phyloP scores from a whole-genome alignment of 768 basidiomycete species.

The Psilocybe azurescens region DNA sequence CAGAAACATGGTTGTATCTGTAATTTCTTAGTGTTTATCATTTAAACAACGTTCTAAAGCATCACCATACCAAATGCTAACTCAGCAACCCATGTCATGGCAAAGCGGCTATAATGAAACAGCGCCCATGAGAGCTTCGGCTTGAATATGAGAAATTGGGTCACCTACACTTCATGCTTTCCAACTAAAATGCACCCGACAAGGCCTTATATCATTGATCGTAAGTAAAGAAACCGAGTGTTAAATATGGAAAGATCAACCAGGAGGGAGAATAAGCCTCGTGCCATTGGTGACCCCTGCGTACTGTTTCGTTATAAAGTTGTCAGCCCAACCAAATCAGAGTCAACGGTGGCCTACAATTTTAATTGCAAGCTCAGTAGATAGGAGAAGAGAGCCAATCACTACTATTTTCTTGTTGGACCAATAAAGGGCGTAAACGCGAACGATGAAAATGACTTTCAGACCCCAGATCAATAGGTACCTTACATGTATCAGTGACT shows the following conservation, averaged over 20 bases:
- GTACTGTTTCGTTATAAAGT: background rate
- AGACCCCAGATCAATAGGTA: background rate
- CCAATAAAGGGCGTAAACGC: conserved; percentile 8
- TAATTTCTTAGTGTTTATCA: background rate
- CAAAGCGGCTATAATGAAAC: background rate
- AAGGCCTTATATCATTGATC: too few species aligned
- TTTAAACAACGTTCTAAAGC: background rate
- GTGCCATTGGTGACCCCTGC: background rate
- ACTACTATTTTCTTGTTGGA: background rate
- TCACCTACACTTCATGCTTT: background rate
- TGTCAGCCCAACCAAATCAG: background rate
- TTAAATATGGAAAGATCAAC: background rate
- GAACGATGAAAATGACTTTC: conserved; percentile 13
- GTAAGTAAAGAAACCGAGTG: too few species aligned
- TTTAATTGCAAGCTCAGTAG: background rate
- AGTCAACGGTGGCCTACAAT: too few species aligned
- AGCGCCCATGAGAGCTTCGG: background rate
- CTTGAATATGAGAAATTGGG: background rate
- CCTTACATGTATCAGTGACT: background rate
- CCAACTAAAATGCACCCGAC: background rate
- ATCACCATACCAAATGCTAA: conserved; percentile 3
- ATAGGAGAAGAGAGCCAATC: background rate
- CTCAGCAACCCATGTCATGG: conserved; percentile 10
- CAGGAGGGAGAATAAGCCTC: conserved; percentile 1
- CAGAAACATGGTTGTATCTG: conserved; percentile 4